Evolutionary conservation across 306 rosid species (phyloP).

Genomic region (Prunus fruticosa): DNA sequence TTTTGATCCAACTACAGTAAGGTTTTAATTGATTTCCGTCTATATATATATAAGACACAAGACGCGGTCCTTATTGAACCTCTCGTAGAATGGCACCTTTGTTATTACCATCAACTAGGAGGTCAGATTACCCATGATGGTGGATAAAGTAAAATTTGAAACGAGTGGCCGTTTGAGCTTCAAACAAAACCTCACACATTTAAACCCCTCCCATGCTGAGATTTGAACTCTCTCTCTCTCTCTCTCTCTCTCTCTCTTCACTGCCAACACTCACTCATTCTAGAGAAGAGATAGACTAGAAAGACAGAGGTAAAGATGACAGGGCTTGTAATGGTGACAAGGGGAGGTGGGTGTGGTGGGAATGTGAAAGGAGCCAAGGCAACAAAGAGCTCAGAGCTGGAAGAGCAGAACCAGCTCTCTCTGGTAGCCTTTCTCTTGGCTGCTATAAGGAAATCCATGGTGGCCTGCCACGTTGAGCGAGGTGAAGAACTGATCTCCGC

Average conservation of each 20-base stretch:
- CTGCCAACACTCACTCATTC: not conserved
- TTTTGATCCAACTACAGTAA: too few relatives aligned
- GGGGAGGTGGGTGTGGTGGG: conserved; percentile 73
- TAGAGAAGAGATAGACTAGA: not conserved
- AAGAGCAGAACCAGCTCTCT: conserved; percentile 67
- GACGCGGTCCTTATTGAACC: not conserved
- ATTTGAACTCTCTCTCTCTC: conserved; percentile 1
- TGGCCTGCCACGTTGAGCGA: conserved; percentile 67
- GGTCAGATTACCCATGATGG: not conserved
- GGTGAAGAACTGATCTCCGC: conserved; percentile 66
- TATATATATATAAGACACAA: too few relatives aligned
- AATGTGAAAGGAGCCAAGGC: conserved; percentile 24
- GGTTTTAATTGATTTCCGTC: too few relatives aligned
- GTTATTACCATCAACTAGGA: conserved; percentile 22
- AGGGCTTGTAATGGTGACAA: conserved; percentile 72
- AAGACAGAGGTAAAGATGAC: conserved; percentile 41
- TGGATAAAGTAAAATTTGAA: conserved; percentile 55
- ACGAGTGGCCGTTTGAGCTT: conserved; percentile 74
- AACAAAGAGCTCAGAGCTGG: conserved; percentile 30
- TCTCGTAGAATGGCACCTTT: conserved; percentile 12
- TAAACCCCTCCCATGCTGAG: conserved; percentile 8
- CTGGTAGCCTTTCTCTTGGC: conserved; percentile 54
- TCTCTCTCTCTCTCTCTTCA: not conserved
- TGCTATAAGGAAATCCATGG: conserved; percentile 90
- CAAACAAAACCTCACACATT: conserved; percentile 21